Evolutionary conservation across 768 basidiomycete genomes (phyloP), one percentile per base, ranked within the genome.

Genomic region (Kwoniella newhampshirensis): DNA sequence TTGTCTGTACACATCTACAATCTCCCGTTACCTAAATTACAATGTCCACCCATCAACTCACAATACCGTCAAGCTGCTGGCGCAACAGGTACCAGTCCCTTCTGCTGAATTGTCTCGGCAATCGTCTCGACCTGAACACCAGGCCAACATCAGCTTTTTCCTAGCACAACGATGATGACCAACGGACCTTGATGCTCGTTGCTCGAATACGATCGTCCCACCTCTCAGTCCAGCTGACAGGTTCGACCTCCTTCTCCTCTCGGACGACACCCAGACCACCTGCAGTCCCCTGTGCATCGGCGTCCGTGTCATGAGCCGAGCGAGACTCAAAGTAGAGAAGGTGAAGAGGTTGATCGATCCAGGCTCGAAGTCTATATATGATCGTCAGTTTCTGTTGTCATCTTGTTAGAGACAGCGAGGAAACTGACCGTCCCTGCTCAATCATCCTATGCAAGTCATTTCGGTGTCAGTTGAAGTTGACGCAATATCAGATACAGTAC

Each of bases 171-270:
- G 13, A 6, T 32, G 6, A 6, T 13, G 30, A 13, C n/a, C 27
- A 23, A 73, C 84, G 64, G 75, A 93, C 92, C 71, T 89, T 89
- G 27, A 89, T 86, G 40, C 89, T 89, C 0, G 87, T 91, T 64
- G 86, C 81, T 63, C 90, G 84, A 71, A 97, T 97, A 72, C 93
- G 87, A 71, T 84, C 85, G 73, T 99, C 96, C 96, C 96, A 99
- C 52, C 88, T 83, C 78, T 94, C 93, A 0, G 92, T 97, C 77
- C 88, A 88, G 4, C 88, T 89, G 7, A 91, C 89, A 18, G 69
- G 74, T 47, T 77, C 75, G 63, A 97, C 88, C 70, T 92, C 89
- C 28, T 83, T 87, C 56, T 85, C 87, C 72, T 88, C 89, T 57
- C 89, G 86, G 37, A 84, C 85, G 49, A 93, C 90, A 32, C 92